Evolutionary conservation across 1,284 basidiomycete species (phyloP), one percentile per base, ranked within the genome.

Genomic region (Flammula alnicola): DNA sequence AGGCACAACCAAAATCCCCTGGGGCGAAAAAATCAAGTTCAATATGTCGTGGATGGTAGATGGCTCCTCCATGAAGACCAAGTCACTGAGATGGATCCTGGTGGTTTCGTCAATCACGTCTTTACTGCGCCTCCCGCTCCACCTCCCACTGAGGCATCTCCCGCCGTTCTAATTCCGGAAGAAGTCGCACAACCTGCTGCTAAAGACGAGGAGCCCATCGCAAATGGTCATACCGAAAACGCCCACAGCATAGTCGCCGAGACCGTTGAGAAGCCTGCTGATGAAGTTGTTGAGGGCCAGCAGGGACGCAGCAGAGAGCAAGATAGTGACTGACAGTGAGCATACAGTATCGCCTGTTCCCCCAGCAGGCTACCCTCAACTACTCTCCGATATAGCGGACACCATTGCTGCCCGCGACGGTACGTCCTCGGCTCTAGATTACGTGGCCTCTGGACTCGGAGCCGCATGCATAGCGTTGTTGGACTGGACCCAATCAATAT

Each of bases 31-130:
- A 60, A 70, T 89, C 52, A 60, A 72, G 5, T 92, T 87, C 80
- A 92, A 68, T 92, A 83, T 63, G 73, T 91, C 63, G 88, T 92
- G 46, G 90, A 92, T 61, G 87, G 85, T 25, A 63, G 67, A 49
- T 92, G 89, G 89, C 61, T 71, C 30, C 77, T 79, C 38, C 75
- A 76, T 44, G 72, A 77, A 35, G 75, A 76, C 52, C 74, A 75
- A 53, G 83, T 86, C 5, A 84, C 81, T 44, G 86, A 87, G 64
- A 60, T 66, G 1, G 89, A 91, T 59, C 65, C 68, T 19, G 67
- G 72, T 25, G 87, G 87, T 25, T 88, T 86, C 64, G 63, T 84
- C 17, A 93, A 93, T 67, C 91, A 93, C 61, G 71, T 89, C 45
- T 83, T 86, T 60, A 71, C 71, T 37, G 77, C 87, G 1, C 84